A percentile compares a stretch with the other conserved stretches of the same genome.
Conservation (phyloP, 1,284 basidiomycete species). For the Irpex sp. region DNA sequence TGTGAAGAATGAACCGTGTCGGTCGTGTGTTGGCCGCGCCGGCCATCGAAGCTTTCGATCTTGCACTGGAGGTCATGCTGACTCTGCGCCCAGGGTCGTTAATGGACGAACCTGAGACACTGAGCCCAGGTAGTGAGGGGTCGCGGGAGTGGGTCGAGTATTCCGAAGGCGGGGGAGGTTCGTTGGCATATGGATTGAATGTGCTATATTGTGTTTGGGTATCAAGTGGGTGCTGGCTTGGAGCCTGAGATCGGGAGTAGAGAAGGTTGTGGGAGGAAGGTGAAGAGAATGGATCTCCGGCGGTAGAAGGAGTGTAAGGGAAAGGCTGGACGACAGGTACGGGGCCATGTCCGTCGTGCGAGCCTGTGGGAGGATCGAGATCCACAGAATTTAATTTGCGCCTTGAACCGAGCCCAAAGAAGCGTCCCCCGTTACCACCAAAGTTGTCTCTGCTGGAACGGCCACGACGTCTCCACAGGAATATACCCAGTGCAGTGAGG, state of each 20-base stretch:
- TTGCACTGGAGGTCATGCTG: constrained; percentile 32
- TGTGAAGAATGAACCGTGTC: constrained; percentile 65
- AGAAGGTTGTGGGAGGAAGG: constrained; percentile 1
- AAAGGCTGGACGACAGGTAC: constrained; percentile 14
- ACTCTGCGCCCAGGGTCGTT: not conserved
- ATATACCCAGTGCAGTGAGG: constrained; percentile 19
- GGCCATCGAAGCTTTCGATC: constrained; percentile 50
- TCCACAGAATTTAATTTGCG: constrained; percentile 13
- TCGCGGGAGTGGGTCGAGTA: constrained; percentile 7
- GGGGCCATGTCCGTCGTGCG: constrained; percentile 7
- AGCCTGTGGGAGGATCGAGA: constrained; percentile 12
- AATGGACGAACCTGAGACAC: not conserved
- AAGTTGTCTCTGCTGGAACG: constrained; percentile 3
- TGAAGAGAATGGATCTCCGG: not conserved
- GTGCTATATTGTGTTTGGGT: constrained; percentile 5
- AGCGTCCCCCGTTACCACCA: not conserved
- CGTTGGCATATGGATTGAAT: constrained; percentile 7
- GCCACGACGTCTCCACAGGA: constrained; percentile 19
- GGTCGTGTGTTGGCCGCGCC: constrained; percentile 36
- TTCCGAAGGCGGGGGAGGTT: not conserved
- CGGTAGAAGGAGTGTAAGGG: constrained; percentile 8
- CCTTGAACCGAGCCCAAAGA: not conserved
- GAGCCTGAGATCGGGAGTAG: not conserved
- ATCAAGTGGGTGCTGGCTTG: not conserved
- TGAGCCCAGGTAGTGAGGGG: constrained; percentile 5